A percentile compares a stretch with the other conserved stretches of the same genome.
These are phyloP conservation scores for Geotrichum cucujoidarum DNA, from an alignment of 1,139 yeast genomes.

Conservation along the genomic window DNA sequence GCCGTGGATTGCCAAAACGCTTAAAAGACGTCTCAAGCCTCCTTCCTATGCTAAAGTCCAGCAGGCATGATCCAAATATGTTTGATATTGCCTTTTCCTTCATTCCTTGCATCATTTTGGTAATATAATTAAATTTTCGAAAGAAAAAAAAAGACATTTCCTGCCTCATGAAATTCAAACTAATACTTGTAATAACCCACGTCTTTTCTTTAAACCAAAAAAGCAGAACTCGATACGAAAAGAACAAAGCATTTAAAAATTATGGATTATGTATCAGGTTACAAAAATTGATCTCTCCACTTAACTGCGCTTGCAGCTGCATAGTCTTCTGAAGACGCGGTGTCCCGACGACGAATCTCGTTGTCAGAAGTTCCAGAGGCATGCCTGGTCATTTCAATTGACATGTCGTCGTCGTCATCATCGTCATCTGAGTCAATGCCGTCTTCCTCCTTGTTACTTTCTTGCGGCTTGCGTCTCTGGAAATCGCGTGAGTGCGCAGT, in stretches of 20 bases:
- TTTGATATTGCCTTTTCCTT: neutral
- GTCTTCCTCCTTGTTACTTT: constrained; percentile 35
- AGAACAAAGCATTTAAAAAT: neutral
- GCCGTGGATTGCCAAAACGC: constrained; percentile 77
- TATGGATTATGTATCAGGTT: too few relatives aligned
- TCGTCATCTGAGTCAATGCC: constrained; percentile 37
- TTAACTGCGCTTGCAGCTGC: constrained; percentile 8
- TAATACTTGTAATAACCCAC: neutral
- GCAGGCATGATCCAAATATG: constrained; percentile 15
- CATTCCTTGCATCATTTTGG: neutral
- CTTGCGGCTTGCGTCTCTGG: constrained; percentile 54
- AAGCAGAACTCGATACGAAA: neutral
- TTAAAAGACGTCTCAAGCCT: constrained; percentile 74
- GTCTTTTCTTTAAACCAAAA: neutral
- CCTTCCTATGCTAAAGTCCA: constrained; percentile 98
- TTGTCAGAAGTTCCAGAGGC: neutral
- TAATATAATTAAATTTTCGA: neutral
- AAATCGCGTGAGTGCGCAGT: constrained; percentile 87
- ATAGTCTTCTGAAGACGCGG: neutral
- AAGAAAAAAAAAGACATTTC: neutral
- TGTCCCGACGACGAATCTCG: constrained; percentile 7
- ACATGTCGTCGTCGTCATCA: constrained; percentile 24
- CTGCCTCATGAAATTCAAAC: neutral
- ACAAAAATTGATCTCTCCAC: constrained; percentile 19
- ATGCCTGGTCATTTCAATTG: neutral